Evolutionary conservation across 495 filamentous ascomycete genomes (phyloP).

Genomic region (Lepidopterella palustris): DNA sequence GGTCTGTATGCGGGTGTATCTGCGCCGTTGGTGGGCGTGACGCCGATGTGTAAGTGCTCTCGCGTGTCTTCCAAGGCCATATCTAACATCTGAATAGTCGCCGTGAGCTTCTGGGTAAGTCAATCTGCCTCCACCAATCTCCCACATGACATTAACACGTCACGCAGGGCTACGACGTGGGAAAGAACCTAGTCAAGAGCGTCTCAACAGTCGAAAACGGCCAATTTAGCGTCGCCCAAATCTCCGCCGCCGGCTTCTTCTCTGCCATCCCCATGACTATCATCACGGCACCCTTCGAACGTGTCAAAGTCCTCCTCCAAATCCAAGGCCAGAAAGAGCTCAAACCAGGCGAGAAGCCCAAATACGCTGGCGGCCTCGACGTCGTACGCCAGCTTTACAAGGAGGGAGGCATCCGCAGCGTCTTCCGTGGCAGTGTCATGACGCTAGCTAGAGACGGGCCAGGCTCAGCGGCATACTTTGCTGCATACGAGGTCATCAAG

Average conservation of each 20-base stretch:
- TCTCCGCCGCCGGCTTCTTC: conserved; percentile 93
- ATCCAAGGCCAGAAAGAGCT: conserved; percentile 90
- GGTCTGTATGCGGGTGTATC: conserved; percentile 96
- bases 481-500: conserved; percentile 95
- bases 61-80: neutral
- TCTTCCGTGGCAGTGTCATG: conserved; percentile 85
- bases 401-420: conserved; percentile 80
- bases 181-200: conserved; percentile 73
- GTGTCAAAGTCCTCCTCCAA: conserved; percentile 95
- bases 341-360: conserved; percentile 82
- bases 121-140: neutral
- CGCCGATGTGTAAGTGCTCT: conserved; percentile 88
- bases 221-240: conserved; percentile 73
- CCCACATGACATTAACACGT: neutral
- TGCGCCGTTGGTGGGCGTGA: conserved; percentile 89
- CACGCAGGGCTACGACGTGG: conserved; percentile 76
- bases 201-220: conserved; percentile 60
- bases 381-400: conserved; percentile 94
- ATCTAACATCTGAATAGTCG: conserved; percentile 51
- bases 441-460: conserved; percentile 92
- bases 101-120: conserved; percentile 81
- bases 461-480: conserved; percentile 91
- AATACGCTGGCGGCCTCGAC: conserved; percentile 81
- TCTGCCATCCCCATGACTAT: conserved; percentile 95
- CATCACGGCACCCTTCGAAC: conserved; percentile 97